Conservation (phyloP, 768 basidiomycete genomes). For the Sporobolomyces roseus region DNA sequence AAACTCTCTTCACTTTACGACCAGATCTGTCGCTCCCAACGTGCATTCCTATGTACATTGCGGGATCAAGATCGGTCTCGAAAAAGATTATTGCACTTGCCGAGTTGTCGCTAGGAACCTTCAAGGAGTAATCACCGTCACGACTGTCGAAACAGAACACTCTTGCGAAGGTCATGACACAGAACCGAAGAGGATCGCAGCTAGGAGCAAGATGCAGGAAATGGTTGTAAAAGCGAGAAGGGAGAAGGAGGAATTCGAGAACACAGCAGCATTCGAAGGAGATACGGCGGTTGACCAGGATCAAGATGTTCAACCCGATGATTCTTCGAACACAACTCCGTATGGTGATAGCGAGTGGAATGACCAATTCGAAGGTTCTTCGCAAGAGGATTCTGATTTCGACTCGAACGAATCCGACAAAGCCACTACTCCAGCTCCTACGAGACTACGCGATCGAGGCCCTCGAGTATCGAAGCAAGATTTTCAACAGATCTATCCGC, state of each 20-base stretch:
- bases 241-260: not conserved
- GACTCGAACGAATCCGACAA: no score
- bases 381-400: no score
- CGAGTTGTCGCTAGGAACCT: not conserved
- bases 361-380: no score
- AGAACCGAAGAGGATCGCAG: not conserved
- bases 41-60: not conserved
- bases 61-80: not conserved
- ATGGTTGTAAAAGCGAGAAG: not conserved
- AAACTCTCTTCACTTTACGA: not conserved
- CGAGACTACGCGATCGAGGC: no score
- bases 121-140: not conserved
- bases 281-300: no score
- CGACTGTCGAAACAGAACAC: not conserved
- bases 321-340: no score
- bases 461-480: no score
- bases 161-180: not conserved
- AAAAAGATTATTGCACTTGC: not conserved
- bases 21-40: not conserved
- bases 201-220: not conserved
- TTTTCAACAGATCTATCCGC: no score
- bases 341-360: no score
- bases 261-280: no score
- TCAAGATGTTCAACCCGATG: no score
- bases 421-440: no score